These are phyloP conservation scores for Citrus trifoliata DNA, from an alignment of 345 rosid genomes.

Conservation along the genomic window DNA sequence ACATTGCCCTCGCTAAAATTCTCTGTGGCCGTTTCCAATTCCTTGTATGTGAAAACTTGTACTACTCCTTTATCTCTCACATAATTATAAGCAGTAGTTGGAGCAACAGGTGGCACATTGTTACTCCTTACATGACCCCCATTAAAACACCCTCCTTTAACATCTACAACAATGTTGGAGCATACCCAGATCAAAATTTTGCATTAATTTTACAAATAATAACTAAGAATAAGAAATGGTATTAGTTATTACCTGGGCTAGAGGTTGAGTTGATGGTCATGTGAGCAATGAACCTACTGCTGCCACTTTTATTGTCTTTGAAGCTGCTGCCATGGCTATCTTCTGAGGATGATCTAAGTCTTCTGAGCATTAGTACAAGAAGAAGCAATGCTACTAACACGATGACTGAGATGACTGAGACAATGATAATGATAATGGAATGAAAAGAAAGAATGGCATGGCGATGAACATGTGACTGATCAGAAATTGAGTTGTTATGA, in stretches of 20 bases:
- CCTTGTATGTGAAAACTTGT: slow-evolving; percentile 84
- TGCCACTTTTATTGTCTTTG: slow-evolving; percentile 23
- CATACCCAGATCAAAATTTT: neutral
- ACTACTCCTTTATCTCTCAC: slow-evolving; percentile 34
- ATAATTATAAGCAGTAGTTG: slow-evolving; percentile 3
- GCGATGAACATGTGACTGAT: slow-evolving; percentile 13
- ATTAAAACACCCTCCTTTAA: slow-evolving; percentile 52
- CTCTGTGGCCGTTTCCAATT: slow-evolving; percentile 65
- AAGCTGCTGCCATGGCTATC: slow-evolving; percentile 18
- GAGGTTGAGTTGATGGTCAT: slow-evolving; percentile 40
- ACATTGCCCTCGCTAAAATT: slow-evolving; percentile 60
- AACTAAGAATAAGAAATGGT: neutral
- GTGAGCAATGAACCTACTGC: slow-evolving; percentile 35
- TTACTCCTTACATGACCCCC: slow-evolving; percentile 33
- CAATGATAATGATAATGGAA: slow-evolving; percentile 39
- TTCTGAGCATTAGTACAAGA: slow-evolving; percentile 39
- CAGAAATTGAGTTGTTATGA: slow-evolving; percentile 15
- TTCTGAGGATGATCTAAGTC: slow-evolving; percentile 44
- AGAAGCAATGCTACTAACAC: slow-evolving; percentile 39
- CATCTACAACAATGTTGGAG: slow-evolving; percentile 36
- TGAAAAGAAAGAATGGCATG: slow-evolving; percentile 39
- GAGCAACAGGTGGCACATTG: neutral
- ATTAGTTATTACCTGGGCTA: slow-evolving; percentile 63
- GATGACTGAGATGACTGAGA: slow-evolving; percentile 36
- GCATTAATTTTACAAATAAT: neutral